A percentile compares a stretch with the other conserved stretches of the same genome.
Conservation (phyloP, 2,329 filamentous ascomycete genomes). For the Aspergillus tamarii region DNA sequence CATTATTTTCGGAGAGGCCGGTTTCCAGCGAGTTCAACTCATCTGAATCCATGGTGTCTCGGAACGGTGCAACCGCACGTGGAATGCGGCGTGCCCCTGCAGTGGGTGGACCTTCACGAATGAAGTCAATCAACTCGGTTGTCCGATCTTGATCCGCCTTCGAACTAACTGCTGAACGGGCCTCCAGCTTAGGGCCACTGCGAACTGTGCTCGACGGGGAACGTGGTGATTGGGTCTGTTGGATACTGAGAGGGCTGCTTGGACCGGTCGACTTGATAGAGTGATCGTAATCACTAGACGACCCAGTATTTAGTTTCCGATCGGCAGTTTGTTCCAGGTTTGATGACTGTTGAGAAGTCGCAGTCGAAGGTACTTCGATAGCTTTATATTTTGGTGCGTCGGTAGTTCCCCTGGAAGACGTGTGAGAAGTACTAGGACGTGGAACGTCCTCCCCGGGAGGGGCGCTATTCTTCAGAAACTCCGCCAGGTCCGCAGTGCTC, state of each 20-base stretch:
- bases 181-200: conserved; percentile 59
- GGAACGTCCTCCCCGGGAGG: conserved; percentile 33
- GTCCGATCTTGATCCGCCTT: conserved; percentile 69
- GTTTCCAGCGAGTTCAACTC: conserved; percentile 55
- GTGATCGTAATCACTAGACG: conserved; percentile 80
- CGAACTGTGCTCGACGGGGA: conserved; percentile 22
- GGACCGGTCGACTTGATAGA: conserved; percentile 69
- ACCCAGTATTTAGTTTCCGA: conserved; percentile 70
- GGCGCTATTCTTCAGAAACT: conserved; percentile 41
- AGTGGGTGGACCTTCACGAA: conserved; percentile 78
- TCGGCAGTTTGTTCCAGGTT: conserved; percentile 64
- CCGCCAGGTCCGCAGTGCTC: conserved; percentile 41
- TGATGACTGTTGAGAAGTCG: conserved; percentile 25
- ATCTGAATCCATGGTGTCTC: conserved; percentile 83
- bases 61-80: conserved; percentile 80
- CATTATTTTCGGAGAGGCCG: conserved; percentile 29
- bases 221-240: conserved; percentile 18
- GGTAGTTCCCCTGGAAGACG: conserved; percentile 23
- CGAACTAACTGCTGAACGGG: conserved; percentile 70
- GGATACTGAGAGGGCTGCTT: conserved; percentile 17
- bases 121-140: conserved; percentile 92
- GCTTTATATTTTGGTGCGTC: conserved; percentile 31
- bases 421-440: conserved; percentile 24
- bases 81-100: conserved; percentile 72
- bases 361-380: conserved; percentile 21